These are phyloP conservation scores for Septoria petroselini DNA, from an alignment of 2,329 filamentous ascomycete species.

Conservation along the genomic window DNA sequence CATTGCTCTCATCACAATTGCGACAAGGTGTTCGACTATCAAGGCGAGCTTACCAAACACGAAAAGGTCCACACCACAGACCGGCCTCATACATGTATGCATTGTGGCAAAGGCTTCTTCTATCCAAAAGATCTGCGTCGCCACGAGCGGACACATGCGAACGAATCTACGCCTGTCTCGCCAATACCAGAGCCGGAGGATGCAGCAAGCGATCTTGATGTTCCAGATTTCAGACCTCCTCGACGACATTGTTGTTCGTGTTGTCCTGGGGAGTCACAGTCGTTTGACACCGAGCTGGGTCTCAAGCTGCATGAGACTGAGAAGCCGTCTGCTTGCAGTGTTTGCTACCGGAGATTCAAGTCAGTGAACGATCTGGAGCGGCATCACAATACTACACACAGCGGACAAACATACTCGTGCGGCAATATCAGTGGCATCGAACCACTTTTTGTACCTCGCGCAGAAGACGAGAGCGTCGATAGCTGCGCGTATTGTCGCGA, in stretches of 20 bases:
- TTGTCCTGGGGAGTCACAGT: neutral
- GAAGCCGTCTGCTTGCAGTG: neutral
- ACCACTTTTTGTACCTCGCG: neutral
- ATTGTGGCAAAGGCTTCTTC: constrained; percentile 17
- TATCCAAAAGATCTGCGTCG: constrained; percentile 18
- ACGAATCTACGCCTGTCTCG: constrained; percentile 11
- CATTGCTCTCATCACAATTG: constrained; percentile 7
- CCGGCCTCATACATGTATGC: constrained; percentile 9
- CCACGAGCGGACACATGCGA: constrained; percentile 11
- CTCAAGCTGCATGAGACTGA: constrained; percentile 6
- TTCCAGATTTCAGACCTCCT: neutral
- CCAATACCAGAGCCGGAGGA: constrained; percentile 10
- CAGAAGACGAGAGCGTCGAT: neutral
- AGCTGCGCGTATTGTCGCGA: constrained; percentile 6
- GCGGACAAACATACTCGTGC: neutral
- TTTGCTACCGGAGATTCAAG: neutral
- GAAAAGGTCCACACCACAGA: constrained; percentile 14
- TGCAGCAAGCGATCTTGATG: constrained; percentile 6
- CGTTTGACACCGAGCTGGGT: constrained; percentile 1
- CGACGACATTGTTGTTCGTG: neutral
- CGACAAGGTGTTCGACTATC: constrained; percentile 14
- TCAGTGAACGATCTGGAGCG: neutral
- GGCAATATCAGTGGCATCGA: constrained; percentile 5
- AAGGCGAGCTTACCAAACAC: constrained; percentile 17
- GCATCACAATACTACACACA: neutral